A percentile compares a stretch with the other conserved stretches of the same genome.
phyloP scores from a whole-genome alignment of 371 early-diverging fungal species.

The Haplosporangium sp. region DNA sequence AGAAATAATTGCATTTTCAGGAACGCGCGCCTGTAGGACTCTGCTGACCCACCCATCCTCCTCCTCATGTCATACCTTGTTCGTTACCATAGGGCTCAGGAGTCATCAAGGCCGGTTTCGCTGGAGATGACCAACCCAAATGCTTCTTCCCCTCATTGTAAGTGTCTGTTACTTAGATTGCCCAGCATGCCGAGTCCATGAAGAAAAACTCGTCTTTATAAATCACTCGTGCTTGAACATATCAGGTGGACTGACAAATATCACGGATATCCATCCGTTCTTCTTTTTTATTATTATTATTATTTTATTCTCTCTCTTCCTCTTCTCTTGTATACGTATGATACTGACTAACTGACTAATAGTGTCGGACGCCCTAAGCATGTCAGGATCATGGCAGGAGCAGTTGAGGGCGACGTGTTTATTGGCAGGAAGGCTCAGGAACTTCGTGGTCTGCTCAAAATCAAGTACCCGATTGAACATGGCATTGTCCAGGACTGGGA shows the following conservation, averaged over 20 bases:
- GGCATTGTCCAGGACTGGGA: slow-evolving; percentile 99
- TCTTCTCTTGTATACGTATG: slow-evolving; percentile 12
- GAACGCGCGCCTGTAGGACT: no score
- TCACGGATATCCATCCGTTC: slow-evolving; percentile 3
- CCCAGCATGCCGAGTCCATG: neutral
- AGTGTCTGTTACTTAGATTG: neutral
- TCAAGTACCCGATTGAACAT: slow-evolving; percentile 99
- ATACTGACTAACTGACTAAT: no score
- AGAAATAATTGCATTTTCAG: no score
- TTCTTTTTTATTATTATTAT: slow-evolving; percentile 9
- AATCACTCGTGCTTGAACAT: no score
- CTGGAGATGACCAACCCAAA: slow-evolving; percentile 99
- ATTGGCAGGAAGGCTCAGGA: slow-evolving; percentile 99
- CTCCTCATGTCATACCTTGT: neutral
- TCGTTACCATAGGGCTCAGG: slow-evolving; percentile 99
- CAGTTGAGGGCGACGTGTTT: slow-evolving; percentile 99
- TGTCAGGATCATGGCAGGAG: slow-evolving; percentile 99
- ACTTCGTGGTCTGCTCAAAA: slow-evolving; percentile 99
- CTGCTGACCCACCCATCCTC: neutral
- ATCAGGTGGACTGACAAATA: neutral
- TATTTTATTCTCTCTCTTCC: neutral
- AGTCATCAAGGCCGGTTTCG: slow-evolving; percentile 99
- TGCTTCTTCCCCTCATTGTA: slow-evolving; percentile 55
- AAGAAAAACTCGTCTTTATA: no score
- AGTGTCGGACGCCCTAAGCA: slow-evolving; percentile 99